phyloP scores from a whole-genome alignment of 2,329 filamentous ascomycete genomes.

The Sporothrix protearum region DNA sequence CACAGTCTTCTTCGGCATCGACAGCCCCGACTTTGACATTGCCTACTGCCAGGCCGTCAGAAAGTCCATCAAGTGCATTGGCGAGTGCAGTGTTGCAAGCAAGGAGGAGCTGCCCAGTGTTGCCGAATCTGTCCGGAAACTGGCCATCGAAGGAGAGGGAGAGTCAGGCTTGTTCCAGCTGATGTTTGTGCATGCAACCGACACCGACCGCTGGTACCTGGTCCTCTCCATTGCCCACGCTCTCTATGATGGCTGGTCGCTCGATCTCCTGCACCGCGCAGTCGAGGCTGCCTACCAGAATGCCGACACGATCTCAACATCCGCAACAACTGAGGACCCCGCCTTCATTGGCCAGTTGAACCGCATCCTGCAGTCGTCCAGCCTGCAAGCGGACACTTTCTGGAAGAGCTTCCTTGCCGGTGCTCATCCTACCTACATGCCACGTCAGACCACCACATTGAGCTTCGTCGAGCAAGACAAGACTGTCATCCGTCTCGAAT shows the following conservation, averaged over 20 bases:
- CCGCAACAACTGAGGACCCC: neutral
- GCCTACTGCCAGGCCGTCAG: conserved; percentile 50
- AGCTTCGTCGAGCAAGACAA: conserved; percentile 31
- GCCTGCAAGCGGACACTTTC: conserved; percentile 52
- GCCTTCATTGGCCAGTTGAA: conserved; percentile 41
- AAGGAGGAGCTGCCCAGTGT: conserved; percentile 38
- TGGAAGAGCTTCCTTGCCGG: conserved; percentile 68
- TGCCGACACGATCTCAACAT: conserved; percentile 32
- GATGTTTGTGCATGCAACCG: conserved; percentile 37
- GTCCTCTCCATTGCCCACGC: conserved; percentile 77
- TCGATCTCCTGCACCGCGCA: conserved; percentile 69
- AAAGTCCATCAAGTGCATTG: conserved; percentile 26
- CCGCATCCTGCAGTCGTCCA: conserved; percentile 46
- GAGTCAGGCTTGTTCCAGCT: conserved; percentile 48
- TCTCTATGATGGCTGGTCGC: conserved; percentile 84
- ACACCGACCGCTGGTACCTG: conserved; percentile 40
- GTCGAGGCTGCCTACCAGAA: conserved; percentile 62
- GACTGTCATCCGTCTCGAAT: conserved; percentile 41
- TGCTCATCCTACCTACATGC: conserved; percentile 36
- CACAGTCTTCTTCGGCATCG: conserved; percentile 66
- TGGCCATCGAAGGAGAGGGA: conserved; percentile 40
- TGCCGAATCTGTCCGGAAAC: conserved; percentile 38
- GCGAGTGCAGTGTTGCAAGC: conserved; percentile 30
- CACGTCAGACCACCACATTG: neutral
- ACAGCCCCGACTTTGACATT: conserved; percentile 53